phyloP scores from a whole-genome alignment of 208 protist genomes.

The Trypanosoma scelopori region DNA sequence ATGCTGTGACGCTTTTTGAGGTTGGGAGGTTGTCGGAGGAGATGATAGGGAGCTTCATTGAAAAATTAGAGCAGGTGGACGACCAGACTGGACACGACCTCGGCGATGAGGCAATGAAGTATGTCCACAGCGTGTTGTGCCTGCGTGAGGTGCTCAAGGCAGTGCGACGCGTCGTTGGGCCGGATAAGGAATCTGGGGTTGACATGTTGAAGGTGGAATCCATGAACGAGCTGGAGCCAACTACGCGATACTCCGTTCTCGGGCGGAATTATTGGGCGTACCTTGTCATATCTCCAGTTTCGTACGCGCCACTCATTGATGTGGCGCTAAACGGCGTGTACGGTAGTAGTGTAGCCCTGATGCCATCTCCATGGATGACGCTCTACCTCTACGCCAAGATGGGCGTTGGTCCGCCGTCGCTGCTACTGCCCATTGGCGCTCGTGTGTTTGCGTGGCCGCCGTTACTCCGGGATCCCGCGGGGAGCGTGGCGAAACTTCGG shows the following conservation, averaged over 20 bases:
- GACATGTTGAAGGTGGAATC: conserved; percentile 89
- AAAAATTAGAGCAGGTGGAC: conserved; percentile 66
- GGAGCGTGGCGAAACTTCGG: conserved; percentile 36
- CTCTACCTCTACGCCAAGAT: conserved; percentile 67
- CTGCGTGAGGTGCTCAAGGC: conserved; percentile 69
- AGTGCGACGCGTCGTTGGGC: conserved; percentile 45
- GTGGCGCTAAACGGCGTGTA: conserved; percentile 76
- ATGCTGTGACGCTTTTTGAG: conserved; percentile 91
- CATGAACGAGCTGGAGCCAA: conserved; percentile 89
- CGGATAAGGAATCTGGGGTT: conserved; percentile 53
- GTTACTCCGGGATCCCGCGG: conserved; percentile 36
- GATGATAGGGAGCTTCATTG: conserved; percentile 74
- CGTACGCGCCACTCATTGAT: conserved; percentile 68
- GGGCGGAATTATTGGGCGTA: conserved; percentile 89
- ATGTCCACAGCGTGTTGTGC: conserved; percentile 80
- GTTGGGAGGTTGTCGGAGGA: conserved; percentile 85
- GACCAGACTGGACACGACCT: conserved; percentile 33
- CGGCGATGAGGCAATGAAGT: conserved; percentile 86
- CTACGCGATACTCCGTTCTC: conserved; percentile 82
- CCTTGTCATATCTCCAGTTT: conserved; percentile 61
- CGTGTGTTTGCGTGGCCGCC: conserved; percentile 60
- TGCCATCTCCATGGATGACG: conserved; percentile 82
- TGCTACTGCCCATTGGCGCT: conserved; percentile 72
- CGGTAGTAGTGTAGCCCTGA: conserved; percentile 74
- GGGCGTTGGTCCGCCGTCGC: conserved; percentile 47